Base-by-base conservation (phyloP, 176 grass and related monocot genomes). In the Dendrocalamus sinicus region DNA sequence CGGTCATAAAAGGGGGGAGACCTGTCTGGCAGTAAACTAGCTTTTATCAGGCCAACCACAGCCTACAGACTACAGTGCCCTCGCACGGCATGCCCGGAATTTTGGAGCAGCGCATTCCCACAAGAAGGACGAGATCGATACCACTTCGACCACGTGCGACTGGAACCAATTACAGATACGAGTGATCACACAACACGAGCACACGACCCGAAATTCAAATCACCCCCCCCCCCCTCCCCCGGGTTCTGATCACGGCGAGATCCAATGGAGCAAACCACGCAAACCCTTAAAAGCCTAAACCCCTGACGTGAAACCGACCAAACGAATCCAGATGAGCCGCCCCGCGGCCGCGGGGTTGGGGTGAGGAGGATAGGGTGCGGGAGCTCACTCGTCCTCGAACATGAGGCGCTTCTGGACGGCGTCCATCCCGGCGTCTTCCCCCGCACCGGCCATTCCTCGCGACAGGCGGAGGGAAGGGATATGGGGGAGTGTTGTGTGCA, bases 381-480 rank as follows among this genome's bases (percentile, higher is more conserved):
- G 14, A 7, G 41, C 96, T 91, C 78, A 98, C 96, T 98, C 96
- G 83, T 98, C 96, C 65, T 98, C 93, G 85, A 98, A 98, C 96
- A 98, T 98, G 75, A 98, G 96, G 32, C 91, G 90, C 88, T 81
- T 95, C 91, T 98, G 96, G 55, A 95, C 93, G 52, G 90, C 93
- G 84, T 98, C 91, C 96, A 98, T 98, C 89, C 91, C 74, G 3
- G 88, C 87, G 75, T 96, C 94, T 6, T 86, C 93, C 4, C 41
- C 82, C 4, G 81, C 87, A n/a, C 45, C 87, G 55, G 76, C 90
- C 80, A 90, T 90, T 68, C 44, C 51, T 80, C 67, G 37, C 73
- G 45, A 59, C 22, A 10, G 20, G 32, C 28, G 70, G 70, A 35
- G 81, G 24, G 22, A 19, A 11, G 32, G 65, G 32, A 4, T 30